Conservation (phyloP, 2,329 filamentous ascomycete genomes). For the Ophiostoma perfectum region DNA sequence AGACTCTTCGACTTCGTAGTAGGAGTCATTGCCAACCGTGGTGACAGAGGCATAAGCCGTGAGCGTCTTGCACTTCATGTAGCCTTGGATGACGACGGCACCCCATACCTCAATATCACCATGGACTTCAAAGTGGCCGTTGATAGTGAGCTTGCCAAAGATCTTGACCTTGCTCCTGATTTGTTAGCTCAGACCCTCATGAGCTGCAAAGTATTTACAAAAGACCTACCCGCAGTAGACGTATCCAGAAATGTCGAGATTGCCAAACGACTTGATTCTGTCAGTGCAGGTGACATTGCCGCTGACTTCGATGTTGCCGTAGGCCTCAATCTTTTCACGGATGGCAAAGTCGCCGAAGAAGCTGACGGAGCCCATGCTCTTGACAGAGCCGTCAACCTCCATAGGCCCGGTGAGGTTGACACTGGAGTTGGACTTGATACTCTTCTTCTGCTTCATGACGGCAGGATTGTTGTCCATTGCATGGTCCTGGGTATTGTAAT, state of each 20-base stretch:
- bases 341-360: constrained; percentile 43
- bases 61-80: constrained; percentile 40
- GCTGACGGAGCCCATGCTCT: constrained; percentile 41
- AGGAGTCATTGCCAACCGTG: constrained; percentile 42
- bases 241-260: constrained; percentile 40
- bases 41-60: constrained; percentile 44
- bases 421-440: constrained; percentile 40
- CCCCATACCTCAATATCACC: constrained; percentile 44
- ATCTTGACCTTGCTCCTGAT: constrained; percentile 40
- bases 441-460: constrained; percentile 31
- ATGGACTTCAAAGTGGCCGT: constrained; percentile 39
- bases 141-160: constrained; percentile 43
- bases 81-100: constrained; percentile 42
- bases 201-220: too few species aligned
- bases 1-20: constrained; percentile 40
- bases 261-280: constrained; percentile 43
- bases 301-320: constrained; percentile 40
- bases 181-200: too few species aligned
- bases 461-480: not conserved
- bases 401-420: constrained; percentile 41
- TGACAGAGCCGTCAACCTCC: constrained; percentile 45
- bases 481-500: constrained; percentile 23
- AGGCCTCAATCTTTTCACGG: constrained; percentile 43
- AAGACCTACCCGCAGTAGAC: constrained; percentile 28
- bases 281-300: constrained; percentile 38